phyloP scores from a whole-genome alignment of 192 early-diverging fungal genomes.

The Mortierella hygrophila region DNA sequence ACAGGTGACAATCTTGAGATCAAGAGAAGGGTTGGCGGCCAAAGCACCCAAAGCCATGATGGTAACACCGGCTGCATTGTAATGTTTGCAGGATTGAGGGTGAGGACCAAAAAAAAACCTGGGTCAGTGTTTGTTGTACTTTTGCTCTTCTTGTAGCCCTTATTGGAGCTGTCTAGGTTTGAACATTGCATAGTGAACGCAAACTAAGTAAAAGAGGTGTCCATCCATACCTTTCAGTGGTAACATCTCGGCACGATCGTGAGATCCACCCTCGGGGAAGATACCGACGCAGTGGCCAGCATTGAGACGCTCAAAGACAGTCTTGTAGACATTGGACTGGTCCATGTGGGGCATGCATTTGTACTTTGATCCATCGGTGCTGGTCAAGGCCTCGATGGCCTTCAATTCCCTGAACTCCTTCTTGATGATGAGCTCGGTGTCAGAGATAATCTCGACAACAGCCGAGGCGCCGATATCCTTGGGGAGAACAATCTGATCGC shows the following conservation, averaged over 20 bases:
- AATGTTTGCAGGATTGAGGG: neutral
- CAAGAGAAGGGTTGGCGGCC: slow-evolving; percentile 82
- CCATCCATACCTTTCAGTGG: slow-evolving; percentile 84
- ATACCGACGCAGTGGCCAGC: slow-evolving; percentile 88
- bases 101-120: neutral
- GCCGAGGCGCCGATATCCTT: slow-evolving; percentile 70
- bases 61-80: slow-evolving; percentile 74
- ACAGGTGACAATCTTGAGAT: slow-evolving; percentile 94
- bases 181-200: no score
- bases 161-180: neutral
- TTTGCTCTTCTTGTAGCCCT: neutral
- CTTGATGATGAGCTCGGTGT: slow-evolving; percentile 84
- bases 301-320: slow-evolving; percentile 84
- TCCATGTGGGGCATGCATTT: slow-evolving; percentile 89
- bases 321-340: slow-evolving; percentile 88
- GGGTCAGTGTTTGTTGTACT: neutral
- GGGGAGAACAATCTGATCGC: slow-evolving; percentile 76
- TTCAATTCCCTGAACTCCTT: slow-evolving; percentile 80
- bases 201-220: neutral
- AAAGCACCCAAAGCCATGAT: slow-evolving; percentile 93
- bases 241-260: slow-evolving; percentile 96
- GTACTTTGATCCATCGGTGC: slow-evolving; percentile 68
- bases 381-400: slow-evolving; percentile 73
- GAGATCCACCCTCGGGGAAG: slow-evolving; percentile 98
- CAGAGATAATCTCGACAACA: slow-evolving; percentile 83